Conservation (phyloP, 2,329 filamentous ascomycete species). For the Metarhizium album region DNA sequence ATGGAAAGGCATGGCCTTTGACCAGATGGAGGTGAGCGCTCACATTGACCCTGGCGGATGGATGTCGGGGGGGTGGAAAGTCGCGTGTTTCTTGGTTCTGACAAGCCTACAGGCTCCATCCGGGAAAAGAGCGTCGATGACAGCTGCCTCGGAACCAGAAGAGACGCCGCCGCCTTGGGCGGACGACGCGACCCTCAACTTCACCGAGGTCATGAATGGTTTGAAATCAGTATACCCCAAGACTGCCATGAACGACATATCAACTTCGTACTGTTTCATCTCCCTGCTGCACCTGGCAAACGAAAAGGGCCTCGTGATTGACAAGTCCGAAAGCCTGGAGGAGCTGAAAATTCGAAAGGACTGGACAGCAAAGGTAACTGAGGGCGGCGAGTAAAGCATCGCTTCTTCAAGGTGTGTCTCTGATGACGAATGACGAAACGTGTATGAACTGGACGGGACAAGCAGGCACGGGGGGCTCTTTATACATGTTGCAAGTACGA, state of each 20-base stretch:
- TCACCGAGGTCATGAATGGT: constrained; percentile 85
- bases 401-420: background rate
- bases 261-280: constrained; percentile 88
- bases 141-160: constrained; percentile 19
- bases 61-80: background rate
- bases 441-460: background rate
- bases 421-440: background rate
- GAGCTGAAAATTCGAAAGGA: constrained; percentile 54
- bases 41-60: background rate
- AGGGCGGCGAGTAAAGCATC: constrained; percentile 22
- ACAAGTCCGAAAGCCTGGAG: constrained; percentile 46
- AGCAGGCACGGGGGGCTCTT: background rate
- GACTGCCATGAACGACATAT: constrained; percentile 83
- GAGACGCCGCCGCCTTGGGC: constrained; percentile 21
- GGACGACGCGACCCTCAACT: constrained; percentile 55
- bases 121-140: background rate
- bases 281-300: constrained; percentile 84
- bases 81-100: background rate
- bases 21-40: constrained; percentile 38
- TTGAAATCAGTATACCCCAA: constrained; percentile 79
- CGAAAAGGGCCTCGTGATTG: constrained; percentile 76
- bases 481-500: background rate
- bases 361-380: constrained; percentile 46
- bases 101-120: background rate
- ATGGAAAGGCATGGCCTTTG: constrained; percentile 55